Base-by-base conservation (phyloP, 148 eudicot species). In the Rhododendron molle region DNA sequence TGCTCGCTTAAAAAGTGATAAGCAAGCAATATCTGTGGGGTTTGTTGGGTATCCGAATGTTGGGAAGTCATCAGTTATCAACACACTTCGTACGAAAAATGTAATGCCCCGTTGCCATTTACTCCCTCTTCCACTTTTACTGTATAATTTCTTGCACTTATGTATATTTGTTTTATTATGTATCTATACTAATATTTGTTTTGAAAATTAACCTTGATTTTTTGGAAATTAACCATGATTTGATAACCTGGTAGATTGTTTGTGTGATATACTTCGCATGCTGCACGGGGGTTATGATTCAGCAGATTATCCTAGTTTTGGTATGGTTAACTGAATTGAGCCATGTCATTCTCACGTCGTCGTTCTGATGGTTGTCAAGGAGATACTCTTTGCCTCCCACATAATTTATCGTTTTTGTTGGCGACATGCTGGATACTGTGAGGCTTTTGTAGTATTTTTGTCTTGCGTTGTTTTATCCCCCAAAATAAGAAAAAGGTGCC, bases 41-140 rank as follows among this genome's bases (percentile, higher is more conserved):
- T 94, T 96, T 92, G 90, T 96, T 83, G 99, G 99, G 49, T 96
- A 96, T 87, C 99, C 98, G 2, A 96, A 95, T 89, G 99, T 96
- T 73, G 99, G 99, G 73, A 96, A 96, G 88, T 95, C 98, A 83
- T 94, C 99, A 71, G 98, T 96, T 50, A 96, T 96, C 91, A 94
- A 94, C 82, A 94, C 99, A 65, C 85, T 96, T 84, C 94, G 96
- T 20, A 92, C 98, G 9, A 95, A 95, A 89, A 93, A 92, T 95
- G 99, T 96, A 93, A 89, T 69, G 44, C 82, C 40, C 36, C 3
- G 11, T 83, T 50, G 6, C 69, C 18, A 30, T n/a, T n/a, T 32
- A 4, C 14, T 40, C 7, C 52, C 69, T 32, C 78, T 82, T 6
- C 30, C 21, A 56, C 47, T 36, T 46, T 21, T 0, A 1, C 11